A percentile compares a stretch with the other conserved stretches of the same genome.
Conservation (phyloP, 306 rosid genomes). For the Neltuma alba region DNA sequence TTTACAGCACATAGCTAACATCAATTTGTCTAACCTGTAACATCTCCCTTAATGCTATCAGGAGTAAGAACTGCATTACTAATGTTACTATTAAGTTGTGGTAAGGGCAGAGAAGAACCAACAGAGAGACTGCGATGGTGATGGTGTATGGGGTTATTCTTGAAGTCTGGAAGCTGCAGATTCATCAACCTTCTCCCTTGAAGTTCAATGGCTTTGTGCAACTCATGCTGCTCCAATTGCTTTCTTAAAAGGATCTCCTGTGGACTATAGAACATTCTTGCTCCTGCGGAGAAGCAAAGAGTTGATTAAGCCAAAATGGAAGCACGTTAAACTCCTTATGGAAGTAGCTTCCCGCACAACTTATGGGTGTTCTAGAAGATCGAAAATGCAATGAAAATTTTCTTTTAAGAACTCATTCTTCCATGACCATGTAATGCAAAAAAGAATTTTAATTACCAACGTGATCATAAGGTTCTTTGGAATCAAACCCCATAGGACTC, state of each 20-base stretch:
- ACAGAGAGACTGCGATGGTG: conserved; percentile 85
- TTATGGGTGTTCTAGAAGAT: background rate
- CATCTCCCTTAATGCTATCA: conserved; percentile 59
- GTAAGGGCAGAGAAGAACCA: conserved; percentile 55
- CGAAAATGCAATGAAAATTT: conserved; percentile 1
- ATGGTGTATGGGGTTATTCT: conserved; percentile 61
- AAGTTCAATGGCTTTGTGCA: conserved; percentile 82
- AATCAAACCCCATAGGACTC: conserved; percentile 50
- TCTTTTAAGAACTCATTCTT: background rate
- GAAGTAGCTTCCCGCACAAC: conserved; percentile 17
- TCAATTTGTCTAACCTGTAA: conserved; percentile 53
- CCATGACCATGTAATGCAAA: conserved; percentile 18
- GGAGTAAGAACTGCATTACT: conserved; percentile 49
- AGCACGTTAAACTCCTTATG: background rate
- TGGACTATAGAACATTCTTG: conserved; percentile 64
- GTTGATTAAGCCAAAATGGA: conserved; percentile 17
- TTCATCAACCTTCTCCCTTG: conserved; percentile 83
- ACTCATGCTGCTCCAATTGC: conserved; percentile 81
- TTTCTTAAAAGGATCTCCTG: conserved; percentile 74
- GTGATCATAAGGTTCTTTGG: conserved; percentile 49
- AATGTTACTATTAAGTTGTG: conserved; percentile 50
- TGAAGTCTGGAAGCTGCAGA: conserved; percentile 85
- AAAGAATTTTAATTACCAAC: conserved; percentile 51
- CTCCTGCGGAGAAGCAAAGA: conserved; percentile 50
- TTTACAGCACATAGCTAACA: background rate